Evolutionary conservation across 2,329 filamentous ascomycete genomes (phyloP), one percentile per base, ranked within the genome.

Genomic region (Lachnellula subtilissima): DNA sequence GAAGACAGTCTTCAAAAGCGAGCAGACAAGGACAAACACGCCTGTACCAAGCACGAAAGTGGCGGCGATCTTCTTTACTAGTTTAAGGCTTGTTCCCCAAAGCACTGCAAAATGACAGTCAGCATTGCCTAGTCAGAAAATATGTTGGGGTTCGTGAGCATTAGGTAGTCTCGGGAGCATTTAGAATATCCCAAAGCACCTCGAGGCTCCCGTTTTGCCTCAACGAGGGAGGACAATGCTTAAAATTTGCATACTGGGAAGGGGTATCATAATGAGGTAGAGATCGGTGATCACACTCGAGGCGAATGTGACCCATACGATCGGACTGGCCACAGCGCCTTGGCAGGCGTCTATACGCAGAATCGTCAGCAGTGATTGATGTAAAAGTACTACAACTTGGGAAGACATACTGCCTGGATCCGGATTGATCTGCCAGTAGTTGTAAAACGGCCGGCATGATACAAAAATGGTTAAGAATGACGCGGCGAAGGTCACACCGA

Each of bases 361-460:
- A 56, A 75, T 73, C 74, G 59, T 48, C 59, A 58, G 56, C 58
- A 32, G 54, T 42, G 40, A 32, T 37, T 14, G 14, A 23, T 53
- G 49, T 50, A 17, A 54, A 37, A 7, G 3, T 22, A 42, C 53
- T 23, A 48, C 42, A 48, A 46, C 36, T 36, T 45, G 5, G 15
- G 19, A 15, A 49, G 14, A 72, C 77, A 62, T 64, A 80, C 78
- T 75, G 11, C 82, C 80, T 0, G 82, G 82, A 32, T 85, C 68
- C 0, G 82, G 82, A 52, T 76, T 71, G 49, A 85, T 82, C 65
- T 85, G 80, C 81, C 82, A 85, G 63, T 81, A 79, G 40, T 74
- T 75, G 25, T 71, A 60, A 52, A 85, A 75, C 0, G 81, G 81
- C 17, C 32, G 54, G 60, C 82, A 85, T 7, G 75, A 75, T 3